Percentiles rank a stretch among this genome's conserved stretches.
Conservation (phyloP, 768 basidiomycete genomes). For the Daedalea quercina region DNA sequence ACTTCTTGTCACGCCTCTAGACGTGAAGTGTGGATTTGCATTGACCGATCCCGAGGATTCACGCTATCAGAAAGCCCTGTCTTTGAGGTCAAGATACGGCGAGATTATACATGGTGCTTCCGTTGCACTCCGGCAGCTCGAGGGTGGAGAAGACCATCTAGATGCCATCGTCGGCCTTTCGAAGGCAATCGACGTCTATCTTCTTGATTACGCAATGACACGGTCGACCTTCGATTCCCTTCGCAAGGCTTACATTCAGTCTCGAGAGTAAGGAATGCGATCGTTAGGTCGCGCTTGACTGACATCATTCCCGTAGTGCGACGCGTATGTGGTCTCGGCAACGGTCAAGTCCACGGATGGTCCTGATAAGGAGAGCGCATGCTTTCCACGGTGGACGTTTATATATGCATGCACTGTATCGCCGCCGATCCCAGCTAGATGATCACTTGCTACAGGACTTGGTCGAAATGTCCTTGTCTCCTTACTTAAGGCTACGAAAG, state of each 20-base stretch:
- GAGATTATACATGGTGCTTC: slow-evolving; percentile 64
- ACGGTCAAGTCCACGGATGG: slow-evolving; percentile 67
- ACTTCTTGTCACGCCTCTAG: slow-evolving; percentile 58
- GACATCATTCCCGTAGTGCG: slow-evolving; percentile 30
- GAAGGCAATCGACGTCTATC: slow-evolving; percentile 67
- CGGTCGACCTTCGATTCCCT: slow-evolving; percentile 51
- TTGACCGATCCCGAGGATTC: slow-evolving; percentile 69
- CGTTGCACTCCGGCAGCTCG: slow-evolving; percentile 49
- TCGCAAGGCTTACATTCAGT: slow-evolving; percentile 61
- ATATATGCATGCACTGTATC: slow-evolving; percentile 72
- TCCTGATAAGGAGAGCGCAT: slow-evolving; percentile 73
- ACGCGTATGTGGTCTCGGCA: slow-evolving; percentile 67
- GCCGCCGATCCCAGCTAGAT: slow-evolving; percentile 67
- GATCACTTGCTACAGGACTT: slow-evolving; percentile 63
- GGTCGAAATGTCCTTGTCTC: slow-evolving; percentile 70
- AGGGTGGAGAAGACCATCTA: slow-evolving; percentile 73
- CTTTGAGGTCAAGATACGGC: slow-evolving; percentile 60
- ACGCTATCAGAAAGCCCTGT: slow-evolving; percentile 58
- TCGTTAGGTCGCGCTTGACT: neutral
- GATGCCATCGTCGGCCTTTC: slow-evolving; percentile 76
- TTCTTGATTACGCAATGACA: slow-evolving; percentile 65
- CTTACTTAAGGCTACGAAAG: slow-evolving; percentile 74
- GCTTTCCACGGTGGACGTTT: slow-evolving; percentile 71
- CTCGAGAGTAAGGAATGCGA: slow-evolving; percentile 47
- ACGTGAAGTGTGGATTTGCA: slow-evolving; percentile 68